Conservation (phyloP, 2,329 filamentous ascomycete species). For the Aspergillus felis region DNA sequence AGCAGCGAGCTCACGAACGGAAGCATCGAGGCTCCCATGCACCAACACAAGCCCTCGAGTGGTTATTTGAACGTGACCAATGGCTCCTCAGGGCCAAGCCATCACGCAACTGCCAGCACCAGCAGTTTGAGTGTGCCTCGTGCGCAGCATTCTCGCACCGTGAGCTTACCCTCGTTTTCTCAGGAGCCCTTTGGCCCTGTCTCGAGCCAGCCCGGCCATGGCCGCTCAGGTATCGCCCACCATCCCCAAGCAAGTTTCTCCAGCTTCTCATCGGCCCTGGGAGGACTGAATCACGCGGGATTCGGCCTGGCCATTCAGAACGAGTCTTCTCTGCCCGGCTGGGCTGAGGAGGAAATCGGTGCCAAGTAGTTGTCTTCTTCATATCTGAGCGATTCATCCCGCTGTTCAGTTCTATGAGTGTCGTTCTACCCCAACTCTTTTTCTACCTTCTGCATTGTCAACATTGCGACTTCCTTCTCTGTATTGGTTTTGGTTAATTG, state of each 20-base stretch:
- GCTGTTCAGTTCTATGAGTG: constrained; percentile 14
- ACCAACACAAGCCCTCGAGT: constrained; percentile 61
- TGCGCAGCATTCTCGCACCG: constrained; percentile 70
- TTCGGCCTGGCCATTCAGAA: constrained; percentile 59
- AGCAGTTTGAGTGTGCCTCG: constrained; percentile 50
- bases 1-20: constrained; percentile 59
- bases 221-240: constrained; percentile 35
- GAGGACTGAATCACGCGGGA: constrained; percentile 54
- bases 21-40: constrained; percentile 44
- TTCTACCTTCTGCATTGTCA: constrained; percentile 16
- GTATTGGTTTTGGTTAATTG: constrained; percentile 20
- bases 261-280: constrained; percentile 56
- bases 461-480: constrained; percentile 21
- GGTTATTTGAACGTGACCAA: constrained; percentile 54
- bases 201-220: constrained; percentile 30
- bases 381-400: constrained; percentile 12
- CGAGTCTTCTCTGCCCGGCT: constrained; percentile 56
- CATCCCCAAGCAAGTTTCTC: constrained; percentile 52
- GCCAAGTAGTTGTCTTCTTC: constrained; percentile 43
- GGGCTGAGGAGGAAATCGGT: constrained; percentile 62
- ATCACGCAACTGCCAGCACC: constrained; percentile 66
- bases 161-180: constrained; percentile 75
- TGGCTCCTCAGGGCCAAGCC: constrained; percentile 65
- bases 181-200: constrained; percentile 53
- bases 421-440: constrained; percentile 17